phyloP scores from a whole-genome alignment of 148 eudicot species.

The Silene conica region DNA sequence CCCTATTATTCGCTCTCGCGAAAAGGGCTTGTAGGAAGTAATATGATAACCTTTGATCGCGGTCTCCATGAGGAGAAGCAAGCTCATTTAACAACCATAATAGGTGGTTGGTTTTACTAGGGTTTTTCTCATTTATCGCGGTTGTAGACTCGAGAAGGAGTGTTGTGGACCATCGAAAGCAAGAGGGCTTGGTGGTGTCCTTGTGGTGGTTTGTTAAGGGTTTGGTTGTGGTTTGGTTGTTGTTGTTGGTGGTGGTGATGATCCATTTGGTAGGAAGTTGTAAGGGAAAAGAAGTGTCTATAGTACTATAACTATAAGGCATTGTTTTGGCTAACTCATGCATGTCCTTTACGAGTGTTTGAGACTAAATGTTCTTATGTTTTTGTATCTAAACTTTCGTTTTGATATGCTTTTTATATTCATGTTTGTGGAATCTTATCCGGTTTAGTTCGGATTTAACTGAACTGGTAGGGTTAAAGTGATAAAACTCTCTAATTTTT shows the following conservation, averaged over 20 bases:
- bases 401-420: conserved; percentile 18
- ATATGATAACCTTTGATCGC: conserved; percentile 30
- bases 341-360: conserved; percentile 8
- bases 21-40: conserved; percentile 28
- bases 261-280: conserved; percentile 24
- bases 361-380: not conserved
- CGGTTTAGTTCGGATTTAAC: too few species aligned
- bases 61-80: conserved; percentile 28
- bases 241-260: too few species aligned
- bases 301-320: conserved; percentile 24
- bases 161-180: conserved; percentile 15
- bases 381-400: not conserved
- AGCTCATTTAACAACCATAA: conserved; percentile 33
- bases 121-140: conserved; percentile 17
- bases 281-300: conserved; percentile 23
- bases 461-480: too few species aligned
- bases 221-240: conserved; percentile 21
- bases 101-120: conserved; percentile 18
- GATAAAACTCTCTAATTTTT: too few species aligned
- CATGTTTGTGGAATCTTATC: not conserved
- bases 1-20: conserved; percentile 17
- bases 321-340: conserved; percentile 12
- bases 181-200: not conserved
- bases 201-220: conserved; percentile 4
- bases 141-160: conserved; percentile 27